Evolutionary conservation across 305 asterid genomes (phyloP).

Genomic region (Rubia balearica): DNA sequence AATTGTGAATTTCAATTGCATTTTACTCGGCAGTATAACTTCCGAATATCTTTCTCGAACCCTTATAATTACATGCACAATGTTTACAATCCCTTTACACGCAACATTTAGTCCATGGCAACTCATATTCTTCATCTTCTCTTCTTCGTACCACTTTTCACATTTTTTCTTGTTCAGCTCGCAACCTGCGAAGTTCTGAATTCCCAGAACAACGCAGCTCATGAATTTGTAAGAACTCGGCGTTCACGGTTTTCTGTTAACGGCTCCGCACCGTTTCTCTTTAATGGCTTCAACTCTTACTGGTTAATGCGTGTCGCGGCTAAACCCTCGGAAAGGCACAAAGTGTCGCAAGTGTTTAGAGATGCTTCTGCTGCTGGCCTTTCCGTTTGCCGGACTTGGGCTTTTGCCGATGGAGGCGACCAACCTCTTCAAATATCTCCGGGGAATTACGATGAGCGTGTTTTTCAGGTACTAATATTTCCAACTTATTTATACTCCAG

Average conservation of each 20-base stretch:
- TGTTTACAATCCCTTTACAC: neutral
- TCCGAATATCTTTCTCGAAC: constrained; percentile 8
- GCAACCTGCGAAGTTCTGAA: neutral
- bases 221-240: constrained; percentile 33
- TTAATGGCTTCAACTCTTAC: constrained; percentile 68
- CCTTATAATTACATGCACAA: constrained; percentile 24
- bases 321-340: constrained; percentile 33
- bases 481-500: too few species aligned
- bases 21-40: constrained; percentile 10
- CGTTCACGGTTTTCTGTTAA: constrained; percentile 41
- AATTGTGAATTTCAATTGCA: too few species aligned
- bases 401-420: constrained; percentile 56
- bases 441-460: constrained; percentile 48
- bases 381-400: constrained; percentile 67
- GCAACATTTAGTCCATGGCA: neutral
- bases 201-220: constrained; percentile 10
- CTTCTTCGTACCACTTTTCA: neutral
- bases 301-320: constrained; percentile 67
- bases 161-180: constrained; percentile 1
- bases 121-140: neutral
- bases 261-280: constrained; percentile 48
- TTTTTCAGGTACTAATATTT: constrained; percentile 36
- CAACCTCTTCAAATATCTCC: constrained; percentile 50
- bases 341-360: constrained; percentile 42
- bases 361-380: constrained; percentile 55